phyloP scores from a whole-genome alignment of 2,329 filamentous ascomycete genomes.

The Leptosphaerulina australis region DNA sequence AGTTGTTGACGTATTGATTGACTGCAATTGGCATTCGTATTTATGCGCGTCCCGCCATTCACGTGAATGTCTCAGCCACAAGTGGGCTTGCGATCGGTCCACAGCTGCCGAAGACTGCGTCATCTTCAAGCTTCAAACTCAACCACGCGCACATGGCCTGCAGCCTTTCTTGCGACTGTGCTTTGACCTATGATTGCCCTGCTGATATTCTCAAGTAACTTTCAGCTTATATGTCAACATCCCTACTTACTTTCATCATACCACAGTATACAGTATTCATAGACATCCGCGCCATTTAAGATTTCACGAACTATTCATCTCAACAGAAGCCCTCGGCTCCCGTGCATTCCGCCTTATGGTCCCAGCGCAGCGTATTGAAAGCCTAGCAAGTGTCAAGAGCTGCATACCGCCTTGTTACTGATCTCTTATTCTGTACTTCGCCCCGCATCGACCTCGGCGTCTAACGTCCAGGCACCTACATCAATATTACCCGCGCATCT shows the following conservation, averaged over 20 bases:
- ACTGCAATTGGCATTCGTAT: constrained; percentile 4
- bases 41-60: constrained; percentile 6
- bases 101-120: constrained; percentile 14
- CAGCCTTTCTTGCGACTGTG: not conserved
- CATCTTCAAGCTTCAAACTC: constrained; percentile 12
- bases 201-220: constrained; percentile 2
- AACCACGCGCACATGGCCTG: constrained; percentile 12
- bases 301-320: constrained; percentile 5
- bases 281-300: not conserved
- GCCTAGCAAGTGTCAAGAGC: constrained; percentile 15
- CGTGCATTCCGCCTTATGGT: constrained; percentile 11
- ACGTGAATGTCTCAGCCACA: constrained; percentile 13
- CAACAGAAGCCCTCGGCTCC: constrained; percentile 14
- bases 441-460: constrained; percentile 18
- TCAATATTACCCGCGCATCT: constrained; percentile 15
- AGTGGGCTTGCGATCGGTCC: constrained; percentile 9
- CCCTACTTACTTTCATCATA: not conserved
- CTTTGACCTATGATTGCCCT: constrained; percentile 2
- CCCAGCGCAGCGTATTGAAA: constrained; percentile 10
- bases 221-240: not conserved
- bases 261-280: not conserved
- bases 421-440: constrained; percentile 1
- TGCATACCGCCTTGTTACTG: constrained; percentile 8
- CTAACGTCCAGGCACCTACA: constrained; percentile 14
- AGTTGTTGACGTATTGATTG: constrained; percentile 8